Evolutionary conservation across 352 stramenopile species (phyloP).

Genomic region (Aphanomyces invadans): DNA sequence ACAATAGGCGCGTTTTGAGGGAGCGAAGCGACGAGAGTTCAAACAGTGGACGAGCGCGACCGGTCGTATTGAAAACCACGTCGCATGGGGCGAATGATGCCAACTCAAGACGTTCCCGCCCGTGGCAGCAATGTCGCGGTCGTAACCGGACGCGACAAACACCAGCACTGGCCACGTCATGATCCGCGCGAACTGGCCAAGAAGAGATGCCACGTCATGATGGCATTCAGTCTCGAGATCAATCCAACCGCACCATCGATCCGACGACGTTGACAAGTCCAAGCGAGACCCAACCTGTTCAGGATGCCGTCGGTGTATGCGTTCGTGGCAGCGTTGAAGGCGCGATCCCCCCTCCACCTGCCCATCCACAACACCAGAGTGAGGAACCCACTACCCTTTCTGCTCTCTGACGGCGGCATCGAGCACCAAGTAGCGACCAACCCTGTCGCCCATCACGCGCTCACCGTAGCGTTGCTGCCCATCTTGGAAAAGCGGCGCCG

Average conservation of each 20-base stretch:
- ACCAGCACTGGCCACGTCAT: neutral
- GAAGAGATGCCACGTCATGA: neutral
- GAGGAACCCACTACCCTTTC: neutral
- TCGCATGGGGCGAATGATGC: neutral
- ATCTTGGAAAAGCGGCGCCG: slow-evolving; percentile 28
- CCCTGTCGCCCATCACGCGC: slow-evolving; percentile 32
- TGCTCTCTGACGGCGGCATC: neutral
- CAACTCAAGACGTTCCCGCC: neutral
- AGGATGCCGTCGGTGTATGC: neutral
- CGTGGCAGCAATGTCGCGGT: neutral
- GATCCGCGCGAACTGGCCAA: neutral
- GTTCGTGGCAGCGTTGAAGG: neutral
- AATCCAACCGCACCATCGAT: neutral
- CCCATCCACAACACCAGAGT: neutral
- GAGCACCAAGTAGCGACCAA: slow-evolving; percentile 34
- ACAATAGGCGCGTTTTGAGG: no score
- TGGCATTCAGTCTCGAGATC: neutral
- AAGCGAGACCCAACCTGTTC: neutral
- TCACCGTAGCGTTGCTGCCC: slow-evolving; percentile 28
- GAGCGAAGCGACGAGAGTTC: no score
- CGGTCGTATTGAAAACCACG: neutral
- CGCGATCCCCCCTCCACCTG: neutral
- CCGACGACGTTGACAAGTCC: neutral
- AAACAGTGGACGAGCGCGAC: neutral
- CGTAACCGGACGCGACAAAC: neutral